A percentile compares a stretch with the other conserved stretches of the same genome.
phyloP scores from a whole-genome alignment of 176 grass and related monocot species.

The Elaeis guineensis region DNA sequence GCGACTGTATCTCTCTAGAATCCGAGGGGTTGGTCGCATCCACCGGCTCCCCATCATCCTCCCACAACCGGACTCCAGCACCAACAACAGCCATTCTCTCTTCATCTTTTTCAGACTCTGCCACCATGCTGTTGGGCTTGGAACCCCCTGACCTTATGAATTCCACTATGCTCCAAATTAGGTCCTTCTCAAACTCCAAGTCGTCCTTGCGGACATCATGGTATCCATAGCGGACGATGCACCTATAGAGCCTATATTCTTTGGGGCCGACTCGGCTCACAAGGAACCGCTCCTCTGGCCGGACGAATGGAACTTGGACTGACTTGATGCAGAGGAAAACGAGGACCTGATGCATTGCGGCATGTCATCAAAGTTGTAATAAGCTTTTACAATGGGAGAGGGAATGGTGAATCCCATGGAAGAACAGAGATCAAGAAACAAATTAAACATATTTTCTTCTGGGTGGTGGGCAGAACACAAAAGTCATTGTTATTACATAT shows the following conservation, averaged over 20 bases:
- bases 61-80: constrained; percentile 35
- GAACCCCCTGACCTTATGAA: constrained; percentile 53
- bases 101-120: constrained; percentile 28
- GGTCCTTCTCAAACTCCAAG: constrained; percentile 73
- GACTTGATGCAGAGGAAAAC: constrained; percentile 83
- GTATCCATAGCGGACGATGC: constrained; percentile 77
- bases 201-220: constrained; percentile 68
- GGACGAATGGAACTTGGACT: constrained; percentile 48
- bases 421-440: background rate
- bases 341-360: constrained; percentile 37
- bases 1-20: constrained; percentile 4
- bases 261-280: constrained; percentile 73
- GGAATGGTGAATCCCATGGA: too few species aligned
- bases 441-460: background rate
- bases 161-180: constrained; percentile 78
- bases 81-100: constrained; percentile 54
- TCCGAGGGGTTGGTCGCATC: constrained; percentile 25
- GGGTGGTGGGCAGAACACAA: too few species aligned
- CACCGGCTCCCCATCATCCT: constrained; percentile 31
- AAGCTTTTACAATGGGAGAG: too few species aligned
- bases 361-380: too few species aligned
- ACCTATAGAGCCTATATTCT: constrained; percentile 64
- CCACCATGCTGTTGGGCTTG: constrained; percentile 17
- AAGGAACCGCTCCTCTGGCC: constrained; percentile 51
- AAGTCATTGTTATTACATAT: too few species aligned